Percentiles rank a stretch among this genome's conserved stretches.
Conservation (phyloP, 2,329 filamentous ascomycete species). For the Aspergillus bombycis region DNA sequence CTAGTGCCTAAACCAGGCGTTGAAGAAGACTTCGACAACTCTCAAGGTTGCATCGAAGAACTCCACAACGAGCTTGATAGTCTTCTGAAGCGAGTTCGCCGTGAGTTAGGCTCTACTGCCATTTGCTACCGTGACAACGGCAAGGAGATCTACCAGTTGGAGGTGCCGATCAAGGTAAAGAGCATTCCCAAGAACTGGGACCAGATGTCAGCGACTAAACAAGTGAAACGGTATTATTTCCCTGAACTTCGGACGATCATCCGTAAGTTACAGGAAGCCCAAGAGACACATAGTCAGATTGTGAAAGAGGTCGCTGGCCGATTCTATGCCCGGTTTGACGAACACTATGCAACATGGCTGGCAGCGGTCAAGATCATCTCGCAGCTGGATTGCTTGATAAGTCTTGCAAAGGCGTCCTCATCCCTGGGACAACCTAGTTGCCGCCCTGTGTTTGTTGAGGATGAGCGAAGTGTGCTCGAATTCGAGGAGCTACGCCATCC, state of each 20-base stretch:
- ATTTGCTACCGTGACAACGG: conserved; percentile 82
- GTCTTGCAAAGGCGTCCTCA: conserved; percentile 83
- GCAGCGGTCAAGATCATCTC: conserved; percentile 86
- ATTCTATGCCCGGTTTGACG: conserved; percentile 86
- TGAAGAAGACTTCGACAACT: conserved; percentile 89
- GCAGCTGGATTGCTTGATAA: conserved; percentile 93
- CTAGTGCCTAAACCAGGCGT: conserved; percentile 85
- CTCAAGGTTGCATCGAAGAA: conserved; percentile 73
- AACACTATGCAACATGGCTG: conserved; percentile 83
- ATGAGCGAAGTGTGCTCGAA: conserved; percentile 83
- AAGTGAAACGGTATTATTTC: conserved; percentile 93
- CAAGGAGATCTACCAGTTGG: conserved; percentile 96
- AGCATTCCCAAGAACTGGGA: conserved; percentile 83
- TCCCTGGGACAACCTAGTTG: conserved; percentile 85
- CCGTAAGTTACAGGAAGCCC: conserved; percentile 85
- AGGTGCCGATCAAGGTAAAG: conserved; percentile 83
- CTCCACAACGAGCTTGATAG: conserved; percentile 73
- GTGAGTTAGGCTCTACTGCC: conserved; percentile 72
- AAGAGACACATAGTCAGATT: conserved; percentile 90
- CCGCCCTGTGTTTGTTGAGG: conserved; percentile 82
- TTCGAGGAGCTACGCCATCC: conserved; percentile 92
- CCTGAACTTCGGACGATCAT: conserved; percentile 80
- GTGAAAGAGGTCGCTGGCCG: conserved; percentile 81
- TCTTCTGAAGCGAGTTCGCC: conserved; percentile 71
- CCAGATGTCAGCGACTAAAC: conserved; percentile 92